Base-by-base conservation (phyloP, 2,329 filamentous ascomycete species). In the Xylaria sp. region DNA sequence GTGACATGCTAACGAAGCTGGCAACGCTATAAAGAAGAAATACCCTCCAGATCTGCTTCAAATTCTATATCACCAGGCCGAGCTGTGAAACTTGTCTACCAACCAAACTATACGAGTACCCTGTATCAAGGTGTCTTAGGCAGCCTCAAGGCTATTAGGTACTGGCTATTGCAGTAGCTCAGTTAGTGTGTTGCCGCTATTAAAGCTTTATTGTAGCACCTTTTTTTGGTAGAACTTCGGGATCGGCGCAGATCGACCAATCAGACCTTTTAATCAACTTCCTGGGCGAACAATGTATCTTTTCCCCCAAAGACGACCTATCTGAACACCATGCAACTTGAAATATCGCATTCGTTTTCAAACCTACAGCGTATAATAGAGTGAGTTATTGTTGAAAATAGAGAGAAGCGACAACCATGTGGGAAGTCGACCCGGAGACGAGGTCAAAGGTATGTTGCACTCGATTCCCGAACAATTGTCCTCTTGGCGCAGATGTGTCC, bases 401-500 rank as follows among this genome's bases (percentile, higher is more conserved):
- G 25, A 10, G 8, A 37, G n/a, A 55, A 55, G 6, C 13, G 3
- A 12, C 15, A 3, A 59, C 64, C 20, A 95, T 97, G 92, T 99
- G 96, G 96, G 96, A 99, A 85, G 94, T 99, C 74, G 96, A 99
- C 82, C 96, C 96, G 58, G 95, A 98, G 86, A 98, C 95, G 71
- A 90, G 94, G 83, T 94, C 92, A 79, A 98, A 98, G 90, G 94
- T 97, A 84, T 76, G 32, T 46, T 57, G 63, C 60, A 63, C 51
- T 39, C 48, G 23, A 44, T 28, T 37, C 37, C 48, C 56, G 68
- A 51, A 59, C 41, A 39, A 58, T 48, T 28, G 32, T 46, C 2
- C 41, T 50, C 61, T 56, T 41, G 32, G 63, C 55, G 23, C 46
- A 20, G 37, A 60, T 55, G 41, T 34, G 51, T 60, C 58, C 59